Evolutionary conservation across 2,329 filamentous ascomycete species (phyloP), one percentile per base, ranked within the genome.

Genomic region (Ophiostoma fasciatum): DNA sequence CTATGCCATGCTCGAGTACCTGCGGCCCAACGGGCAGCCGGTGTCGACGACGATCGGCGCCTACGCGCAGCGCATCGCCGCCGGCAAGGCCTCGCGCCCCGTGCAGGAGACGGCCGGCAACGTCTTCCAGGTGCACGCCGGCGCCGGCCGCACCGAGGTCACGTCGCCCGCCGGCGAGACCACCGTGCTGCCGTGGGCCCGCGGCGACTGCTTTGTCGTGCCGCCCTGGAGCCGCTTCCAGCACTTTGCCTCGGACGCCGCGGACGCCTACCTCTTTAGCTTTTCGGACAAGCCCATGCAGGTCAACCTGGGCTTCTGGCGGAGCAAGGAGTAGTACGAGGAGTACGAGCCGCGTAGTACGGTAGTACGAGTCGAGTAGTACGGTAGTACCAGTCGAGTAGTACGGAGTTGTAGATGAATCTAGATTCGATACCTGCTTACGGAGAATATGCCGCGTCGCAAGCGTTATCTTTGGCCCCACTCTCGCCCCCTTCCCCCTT

Each of bases 71-170:
- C 54, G 65, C 0, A 41, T 72, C 3, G 44, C 51, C n/a, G 51
- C 56, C 0, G 58, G 57, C 0, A 45, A 45, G 5, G 47, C 44
- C 0, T 57, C 58, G 0, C 43, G 53, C 0, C 28, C 28, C n/a
- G 27, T 18, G 7, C 62, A 57, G 13, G 68, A 71, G 39, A 65
- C 62, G 2, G 49, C 57, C 3, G 71, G 66, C 0, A 62, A 58
- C 33, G 57, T 72, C 4, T 71, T 68, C 42, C 67, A 73, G 50
- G 62, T 69, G 33, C 57, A 67, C 23, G 50, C 58, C 12, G 69
- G 68, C 0, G 48, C 46, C 1, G 68, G 68, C 0, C 46, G 51
- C 20, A 61, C 60, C 0, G 49, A 51, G 0, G 51, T 71, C n/a
- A 53, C 55, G 5, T 43, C 50, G 0, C 46, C 54, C 0, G 35